Evolutionary conservation across 768 basidiomycete species (phyloP).

Genomic region (Steccherinum ochraceum): DNA sequence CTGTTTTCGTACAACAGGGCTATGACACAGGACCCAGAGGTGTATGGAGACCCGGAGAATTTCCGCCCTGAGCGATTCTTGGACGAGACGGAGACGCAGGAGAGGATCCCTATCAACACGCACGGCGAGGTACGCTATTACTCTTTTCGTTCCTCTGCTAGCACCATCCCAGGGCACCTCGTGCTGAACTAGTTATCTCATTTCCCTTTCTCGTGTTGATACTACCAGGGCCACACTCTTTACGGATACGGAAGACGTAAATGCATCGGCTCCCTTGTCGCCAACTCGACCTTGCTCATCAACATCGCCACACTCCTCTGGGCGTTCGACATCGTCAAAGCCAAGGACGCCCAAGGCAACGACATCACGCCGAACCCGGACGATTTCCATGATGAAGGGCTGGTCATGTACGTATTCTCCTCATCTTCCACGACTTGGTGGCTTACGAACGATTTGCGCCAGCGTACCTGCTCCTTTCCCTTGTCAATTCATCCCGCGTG

Average conservation of each 20-base stretch:
- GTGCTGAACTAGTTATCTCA: not conserved
- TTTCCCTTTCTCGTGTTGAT: too few species aligned
- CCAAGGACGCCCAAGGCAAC: constrained; percentile 11
- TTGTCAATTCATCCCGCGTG: not conserved
- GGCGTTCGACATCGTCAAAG: constrained; percentile 9
- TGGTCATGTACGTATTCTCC: constrained; percentile 3
- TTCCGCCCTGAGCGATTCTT: not conserved
- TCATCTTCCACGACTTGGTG: not conserved
- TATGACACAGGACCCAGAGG: not conserved
- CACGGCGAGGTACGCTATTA: not conserved
- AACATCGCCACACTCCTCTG: constrained; percentile 11
- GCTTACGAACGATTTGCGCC: not conserved
- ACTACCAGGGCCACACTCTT: not conserved
- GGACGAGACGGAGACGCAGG: not conserved
- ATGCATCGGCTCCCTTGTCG: constrained; percentile 9
- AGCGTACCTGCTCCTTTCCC: not conserved
- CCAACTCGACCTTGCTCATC: constrained; percentile 7
- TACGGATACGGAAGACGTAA: constrained; percentile 2
- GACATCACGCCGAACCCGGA: constrained; percentile 4
- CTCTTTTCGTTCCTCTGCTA: not conserved
- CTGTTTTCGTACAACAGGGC: too few species aligned
- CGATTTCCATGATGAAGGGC: constrained; percentile 3
- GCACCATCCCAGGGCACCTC: not conserved
- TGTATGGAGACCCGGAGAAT: not conserved
- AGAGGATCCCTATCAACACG: constrained; percentile 5